These are phyloP conservation scores for Tricholoma saponaceum DNA, from an alignment of 768 basidiomycete species.

Conservation along the genomic window DNA sequence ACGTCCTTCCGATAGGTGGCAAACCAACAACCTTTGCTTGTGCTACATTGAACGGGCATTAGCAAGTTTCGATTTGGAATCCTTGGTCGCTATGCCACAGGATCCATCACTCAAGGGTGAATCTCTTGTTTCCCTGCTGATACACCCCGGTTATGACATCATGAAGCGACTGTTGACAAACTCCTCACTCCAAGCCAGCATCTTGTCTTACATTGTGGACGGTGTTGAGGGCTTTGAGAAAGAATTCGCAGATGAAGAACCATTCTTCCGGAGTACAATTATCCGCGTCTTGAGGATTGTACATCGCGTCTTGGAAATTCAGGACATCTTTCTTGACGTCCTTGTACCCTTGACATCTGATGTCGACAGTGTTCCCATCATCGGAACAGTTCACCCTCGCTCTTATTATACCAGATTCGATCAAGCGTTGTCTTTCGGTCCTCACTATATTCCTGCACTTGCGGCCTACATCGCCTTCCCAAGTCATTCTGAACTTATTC, in stretches of 20 bases:
- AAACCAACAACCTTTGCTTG: conserved; percentile 79
- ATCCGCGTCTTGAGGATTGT: conserved; percentile 79
- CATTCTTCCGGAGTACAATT: conserved; percentile 71
- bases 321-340: conserved; percentile 87
- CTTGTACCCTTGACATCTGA: conserved; percentile 75
- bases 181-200: conserved; percentile 63
- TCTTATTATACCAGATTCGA: conserved; percentile 74
- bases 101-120: conserved; percentile 50
- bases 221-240: conserved; percentile 76
- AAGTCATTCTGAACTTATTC: conserved; percentile 64
- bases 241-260: conserved; percentile 62
- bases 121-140: conserved; percentile 47
- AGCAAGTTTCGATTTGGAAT: conserved; percentile 77
- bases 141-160: conserved; percentile 87
- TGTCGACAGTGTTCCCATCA: conserved; percentile 48
- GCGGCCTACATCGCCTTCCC: conserved; percentile 77
- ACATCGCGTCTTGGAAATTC: conserved; percentile 76
- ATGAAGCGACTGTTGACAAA: conserved; percentile 75
- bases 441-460: conserved; percentile 74
- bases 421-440: conserved; percentile 64
- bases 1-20: conserved; percentile 76
- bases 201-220: conserved; percentile 79
- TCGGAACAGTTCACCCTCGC: conserved; percentile 54
- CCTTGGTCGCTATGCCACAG: conserved; percentile 55
- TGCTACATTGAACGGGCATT: conserved; percentile 83